A percentile compares a stretch with the other conserved stretches of the same genome.
Conservation (phyloP, 192 early-diverging fungal species). For the Rhizophagus clarus region DNA sequence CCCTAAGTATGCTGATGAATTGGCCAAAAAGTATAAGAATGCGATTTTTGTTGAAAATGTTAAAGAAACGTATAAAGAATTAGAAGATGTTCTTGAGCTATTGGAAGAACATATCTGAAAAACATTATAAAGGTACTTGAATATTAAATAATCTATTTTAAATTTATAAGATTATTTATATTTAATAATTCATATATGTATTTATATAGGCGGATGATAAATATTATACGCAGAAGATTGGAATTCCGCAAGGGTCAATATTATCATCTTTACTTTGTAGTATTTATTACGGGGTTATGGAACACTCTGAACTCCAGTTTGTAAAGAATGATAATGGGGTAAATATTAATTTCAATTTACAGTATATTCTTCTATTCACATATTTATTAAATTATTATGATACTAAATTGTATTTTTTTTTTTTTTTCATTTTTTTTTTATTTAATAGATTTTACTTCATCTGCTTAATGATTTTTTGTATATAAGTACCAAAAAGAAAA, state of each 20-base stretch:
- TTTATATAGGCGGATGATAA: background rate
- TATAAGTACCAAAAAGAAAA: slow-evolving; percentile 7
- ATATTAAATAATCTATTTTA: background rate
- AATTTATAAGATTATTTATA: no score
- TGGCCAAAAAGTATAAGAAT: background rate
- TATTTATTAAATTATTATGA: no score
- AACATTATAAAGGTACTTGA: background rate
- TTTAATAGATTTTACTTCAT: background rate
- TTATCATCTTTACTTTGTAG: slow-evolving; percentile 18
- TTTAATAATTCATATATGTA: background rate
- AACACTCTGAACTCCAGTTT: background rate
- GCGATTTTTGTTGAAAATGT: background rate
- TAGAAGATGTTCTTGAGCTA: background rate
- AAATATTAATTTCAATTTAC: background rate
- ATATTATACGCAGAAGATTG: background rate
- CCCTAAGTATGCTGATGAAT: background rate
- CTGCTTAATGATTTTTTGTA: slow-evolving; percentile 10
- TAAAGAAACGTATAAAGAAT: background rate
- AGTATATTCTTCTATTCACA: background rate
- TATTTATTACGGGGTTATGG: slow-evolving; percentile 9
- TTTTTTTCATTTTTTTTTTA: background rate
- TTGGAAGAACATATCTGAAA: slow-evolving; percentile 6
- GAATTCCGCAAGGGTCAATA: slow-evolving; percentile 19
- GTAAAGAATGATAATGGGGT: slow-evolving; percentile 1
- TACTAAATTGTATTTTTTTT: no score